Conservation (phyloP, 208 protist species). For the Acanthamoeba sp. region DNA sequence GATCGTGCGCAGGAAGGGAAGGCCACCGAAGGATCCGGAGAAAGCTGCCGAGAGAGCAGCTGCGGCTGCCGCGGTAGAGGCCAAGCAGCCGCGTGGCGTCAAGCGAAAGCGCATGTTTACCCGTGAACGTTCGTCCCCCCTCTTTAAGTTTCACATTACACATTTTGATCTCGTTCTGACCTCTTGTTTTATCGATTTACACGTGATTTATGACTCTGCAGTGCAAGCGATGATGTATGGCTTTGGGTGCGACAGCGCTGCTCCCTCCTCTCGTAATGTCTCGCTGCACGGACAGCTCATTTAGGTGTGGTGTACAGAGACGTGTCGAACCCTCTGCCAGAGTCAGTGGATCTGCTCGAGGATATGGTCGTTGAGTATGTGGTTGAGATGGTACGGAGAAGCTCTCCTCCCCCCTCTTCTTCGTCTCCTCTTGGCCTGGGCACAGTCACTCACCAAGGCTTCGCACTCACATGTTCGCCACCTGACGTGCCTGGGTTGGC, state of each 20-base stretch:
- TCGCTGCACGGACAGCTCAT: neutral
- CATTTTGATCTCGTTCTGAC: neutral
- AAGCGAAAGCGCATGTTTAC: constrained; percentile 40
- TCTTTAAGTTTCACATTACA: neutral
- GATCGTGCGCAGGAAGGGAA: neutral
- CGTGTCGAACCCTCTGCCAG: constrained; percentile 80
- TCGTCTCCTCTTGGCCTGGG: neutral
- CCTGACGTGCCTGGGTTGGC: neutral
- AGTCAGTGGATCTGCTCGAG: constrained; percentile 81
- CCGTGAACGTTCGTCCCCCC: neutral
- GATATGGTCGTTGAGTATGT: constrained; percentile 82
- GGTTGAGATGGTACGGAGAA: constrained; percentile 71
- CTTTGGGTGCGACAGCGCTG: constrained; percentile 81
- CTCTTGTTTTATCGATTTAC: too few relatives aligned
- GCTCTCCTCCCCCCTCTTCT: neutral
- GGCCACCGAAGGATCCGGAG: constrained; percentile 22
- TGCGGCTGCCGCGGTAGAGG: neutral
- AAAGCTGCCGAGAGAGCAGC: constrained; percentile 19
- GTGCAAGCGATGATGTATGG: constrained; percentile 81
- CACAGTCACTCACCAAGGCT: too few relatives aligned
- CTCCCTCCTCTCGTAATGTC: neutral
- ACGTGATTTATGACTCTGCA: neutral
- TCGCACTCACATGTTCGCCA: neutral
- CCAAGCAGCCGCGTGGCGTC: constrained; percentile 11
- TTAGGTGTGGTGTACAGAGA: constrained; percentile 46